Conservation (phyloP, 306 rosid genomes). For the Cucurbita argyrosperma region DNA sequence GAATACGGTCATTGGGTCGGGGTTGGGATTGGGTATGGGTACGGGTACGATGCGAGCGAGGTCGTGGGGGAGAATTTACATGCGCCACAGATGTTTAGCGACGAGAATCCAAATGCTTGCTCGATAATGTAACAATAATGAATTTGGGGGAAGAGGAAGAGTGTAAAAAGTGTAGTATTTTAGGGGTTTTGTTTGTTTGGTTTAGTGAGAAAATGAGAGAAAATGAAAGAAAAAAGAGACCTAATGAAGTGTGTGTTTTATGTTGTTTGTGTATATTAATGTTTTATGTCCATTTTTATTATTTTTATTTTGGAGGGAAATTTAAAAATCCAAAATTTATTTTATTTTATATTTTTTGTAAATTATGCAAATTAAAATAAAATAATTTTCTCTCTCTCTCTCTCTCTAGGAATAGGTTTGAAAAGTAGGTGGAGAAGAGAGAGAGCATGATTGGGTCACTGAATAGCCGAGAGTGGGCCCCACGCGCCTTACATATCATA, state of each 20-base stretch:
- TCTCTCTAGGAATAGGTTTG: too few relatives aligned
- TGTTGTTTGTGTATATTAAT: background rate
- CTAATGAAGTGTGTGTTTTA: constrained; percentile 10
- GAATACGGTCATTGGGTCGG: constrained; percentile 8
- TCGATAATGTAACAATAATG: constrained; percentile 39
- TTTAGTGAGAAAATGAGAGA: background rate
- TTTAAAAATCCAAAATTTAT: too few relatives aligned
- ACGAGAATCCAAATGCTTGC: constrained; percentile 83
- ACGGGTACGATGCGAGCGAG: constrained; percentile 21
- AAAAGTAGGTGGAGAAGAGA: too few relatives aligned
- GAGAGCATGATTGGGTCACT: too few relatives aligned
- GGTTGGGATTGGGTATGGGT: background rate
- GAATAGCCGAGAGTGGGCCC: too few relatives aligned
- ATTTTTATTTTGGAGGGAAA: too few relatives aligned
- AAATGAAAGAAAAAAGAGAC: background rate
- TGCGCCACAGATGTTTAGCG: constrained; percentile 58
- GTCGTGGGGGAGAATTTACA: constrained; percentile 19
- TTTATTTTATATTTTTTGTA: too few relatives aligned
- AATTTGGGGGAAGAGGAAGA: background rate
- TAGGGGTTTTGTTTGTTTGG: background rate
- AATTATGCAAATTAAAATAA: too few relatives aligned
- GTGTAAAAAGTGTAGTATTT: background rate
- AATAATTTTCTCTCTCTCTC: too few relatives aligned
- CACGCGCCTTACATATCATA: too few relatives aligned
- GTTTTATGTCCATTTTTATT: too few relatives aligned